A percentile compares a stretch with the other conserved stretches of the same genome.
These are phyloP conservation scores for Fraxinus quadrangulata DNA, from an alignment of 257 asterid species.

Conservation along the genomic window DNA sequence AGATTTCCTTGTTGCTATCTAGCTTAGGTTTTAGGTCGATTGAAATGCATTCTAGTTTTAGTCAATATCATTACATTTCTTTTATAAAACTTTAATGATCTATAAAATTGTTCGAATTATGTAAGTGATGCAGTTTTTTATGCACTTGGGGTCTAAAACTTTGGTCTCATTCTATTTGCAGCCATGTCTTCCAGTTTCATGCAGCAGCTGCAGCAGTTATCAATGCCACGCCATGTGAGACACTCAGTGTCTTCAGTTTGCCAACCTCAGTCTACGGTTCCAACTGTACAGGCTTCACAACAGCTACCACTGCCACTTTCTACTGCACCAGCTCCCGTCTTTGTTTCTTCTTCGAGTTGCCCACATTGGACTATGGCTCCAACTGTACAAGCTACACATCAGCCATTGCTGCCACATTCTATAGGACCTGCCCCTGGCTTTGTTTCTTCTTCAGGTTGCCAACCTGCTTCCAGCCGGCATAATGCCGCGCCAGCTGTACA, in stretches of 20 bases:
- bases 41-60: constrained; percentile 6
- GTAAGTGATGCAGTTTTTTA: not conserved
- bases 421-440: constrained; percentile 21
- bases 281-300: constrained; percentile 3
- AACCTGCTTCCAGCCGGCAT: constrained; percentile 34
- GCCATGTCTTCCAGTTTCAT: not conserved
- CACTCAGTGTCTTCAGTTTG: constrained; percentile 9
- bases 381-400: not conserved
- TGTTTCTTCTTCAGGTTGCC: constrained; percentile 23
- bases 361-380: constrained; percentile 5
- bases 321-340: not conserved
- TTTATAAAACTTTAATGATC: not conserved
- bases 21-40: not conserved
- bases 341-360: constrained; percentile 5
- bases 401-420: constrained; percentile 17
- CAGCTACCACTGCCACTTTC: constrained; percentile 6
- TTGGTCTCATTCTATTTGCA: not conserved
- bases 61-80: not conserved
- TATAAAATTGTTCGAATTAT: not conserved
- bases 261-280: constrained; percentile 17
- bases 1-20: not conserved
- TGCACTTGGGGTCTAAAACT: not conserved
- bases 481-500: constrained; percentile 31
- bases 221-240: too few species aligned
- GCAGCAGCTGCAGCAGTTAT: too few species aligned